These are phyloP conservation scores for Kwoniella sp. DNA, from an alignment of 768 basidiomycete species.

Conservation along the genomic window DNA sequence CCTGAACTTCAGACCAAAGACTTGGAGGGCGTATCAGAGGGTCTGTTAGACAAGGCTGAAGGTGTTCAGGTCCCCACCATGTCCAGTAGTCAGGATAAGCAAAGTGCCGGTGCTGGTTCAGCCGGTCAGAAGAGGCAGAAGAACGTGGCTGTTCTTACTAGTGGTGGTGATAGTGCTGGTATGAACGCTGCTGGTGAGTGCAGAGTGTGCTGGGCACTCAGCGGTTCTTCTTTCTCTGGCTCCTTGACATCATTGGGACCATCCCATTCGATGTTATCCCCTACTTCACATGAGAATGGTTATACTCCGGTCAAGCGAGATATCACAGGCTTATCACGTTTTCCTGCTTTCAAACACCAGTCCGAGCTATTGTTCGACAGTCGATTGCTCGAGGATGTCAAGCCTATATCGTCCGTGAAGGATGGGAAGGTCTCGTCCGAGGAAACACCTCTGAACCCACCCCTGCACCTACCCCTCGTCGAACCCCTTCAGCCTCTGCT, in stretches of 20 bases:
- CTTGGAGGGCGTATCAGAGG: conserved; percentile 36
- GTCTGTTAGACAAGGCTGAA: conserved; percentile 21
- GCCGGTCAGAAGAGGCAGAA: conserved; percentile 58
- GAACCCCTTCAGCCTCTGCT: conserved; percentile 46
- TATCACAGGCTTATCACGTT: no score
- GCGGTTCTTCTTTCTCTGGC: no score
- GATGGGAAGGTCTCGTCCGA: conserved; percentile 94
- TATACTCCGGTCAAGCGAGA: no score
- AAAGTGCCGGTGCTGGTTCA: background rate
- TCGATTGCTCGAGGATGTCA: conserved; percentile 94
- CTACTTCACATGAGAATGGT: no score
- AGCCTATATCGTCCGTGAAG: conserved; percentile 93
- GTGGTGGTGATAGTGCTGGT: conserved; percentile 96
- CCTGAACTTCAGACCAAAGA: conserved; percentile 17
- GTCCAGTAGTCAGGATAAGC: background rate
- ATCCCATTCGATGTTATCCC: background rate
- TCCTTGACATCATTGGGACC: no score
- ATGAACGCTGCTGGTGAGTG: conserved; percentile 55
- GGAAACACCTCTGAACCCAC: conserved; percentile 67
- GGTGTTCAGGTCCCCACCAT: conserved; percentile 9
- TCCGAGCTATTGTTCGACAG: conserved; percentile 88
- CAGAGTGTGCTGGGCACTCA: background rate
- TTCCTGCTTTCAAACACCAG: no score
- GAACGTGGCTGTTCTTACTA: conserved; percentile 92
- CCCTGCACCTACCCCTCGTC: conserved; percentile 30